A percentile compares a stretch with the other conserved stretches of the same genome.
Conservation (phyloP, 495 filamentous ascomycete genomes). For the Aspergillus nidulans region DNA sequence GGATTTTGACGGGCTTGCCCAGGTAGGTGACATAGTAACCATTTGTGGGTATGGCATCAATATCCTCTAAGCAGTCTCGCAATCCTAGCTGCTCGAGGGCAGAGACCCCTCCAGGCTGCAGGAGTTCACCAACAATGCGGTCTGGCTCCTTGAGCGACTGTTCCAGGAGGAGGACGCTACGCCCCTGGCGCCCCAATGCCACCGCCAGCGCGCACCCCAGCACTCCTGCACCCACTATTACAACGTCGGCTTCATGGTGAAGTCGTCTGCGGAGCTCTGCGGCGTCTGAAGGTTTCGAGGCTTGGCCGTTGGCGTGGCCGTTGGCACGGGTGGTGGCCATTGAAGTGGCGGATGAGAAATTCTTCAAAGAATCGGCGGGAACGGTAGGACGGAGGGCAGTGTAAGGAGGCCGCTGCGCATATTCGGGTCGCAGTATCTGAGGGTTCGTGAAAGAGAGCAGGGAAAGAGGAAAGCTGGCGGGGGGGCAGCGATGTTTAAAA, state of each 20-base stretch:
- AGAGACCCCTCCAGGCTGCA: conserved; percentile 86
- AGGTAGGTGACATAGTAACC: conserved; percentile 89
- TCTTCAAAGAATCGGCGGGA: conserved; percentile 12
- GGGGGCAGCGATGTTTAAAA: background rate
- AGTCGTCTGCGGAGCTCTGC: conserved; percentile 39
- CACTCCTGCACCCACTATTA: conserved; percentile 87
- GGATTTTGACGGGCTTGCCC: conserved; percentile 70
- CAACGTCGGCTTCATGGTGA: conserved; percentile 67
- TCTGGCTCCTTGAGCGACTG: conserved; percentile 87
- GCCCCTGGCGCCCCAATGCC: conserved; percentile 81
- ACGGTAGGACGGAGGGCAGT: conserved; percentile 3
- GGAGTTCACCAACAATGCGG: conserved; percentile 90
- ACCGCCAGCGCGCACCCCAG: conserved; percentile 84
- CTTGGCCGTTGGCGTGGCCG: conserved; percentile 29
- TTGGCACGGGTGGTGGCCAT: conserved; percentile 27
- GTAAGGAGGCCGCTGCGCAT: conserved; percentile 15
- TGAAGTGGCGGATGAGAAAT: conserved; percentile 7
- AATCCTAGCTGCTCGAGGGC: conserved; percentile 80
- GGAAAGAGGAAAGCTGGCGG: conserved; percentile 1
- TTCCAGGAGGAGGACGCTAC: conserved; percentile 89
- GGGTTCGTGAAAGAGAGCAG: background rate
- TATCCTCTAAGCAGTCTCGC: conserved; percentile 75
- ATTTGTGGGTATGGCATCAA: conserved; percentile 75
- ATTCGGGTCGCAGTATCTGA: conserved; percentile 1
- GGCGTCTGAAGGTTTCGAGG: conserved; percentile 21